These are phyloP conservation scores for Candida suzukii DNA, from an alignment of 805 yeast species.

Conservation along the genomic window DNA sequence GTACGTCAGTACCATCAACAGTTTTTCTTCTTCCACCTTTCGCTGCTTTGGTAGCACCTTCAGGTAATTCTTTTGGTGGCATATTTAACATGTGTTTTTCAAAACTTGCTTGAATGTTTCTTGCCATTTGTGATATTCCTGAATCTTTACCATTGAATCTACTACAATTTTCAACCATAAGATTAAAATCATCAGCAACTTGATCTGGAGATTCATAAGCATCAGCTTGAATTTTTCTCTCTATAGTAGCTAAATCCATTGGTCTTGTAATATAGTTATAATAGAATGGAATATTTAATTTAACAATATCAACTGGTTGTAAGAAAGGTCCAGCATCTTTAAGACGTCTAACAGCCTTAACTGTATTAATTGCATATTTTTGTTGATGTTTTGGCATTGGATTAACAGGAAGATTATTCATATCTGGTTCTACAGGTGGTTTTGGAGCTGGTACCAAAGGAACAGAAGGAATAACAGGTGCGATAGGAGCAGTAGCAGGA, in stretches of 20 bases:
- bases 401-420: slow-evolving; percentile 54
- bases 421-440: slow-evolving; percentile 69
- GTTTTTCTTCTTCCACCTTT: slow-evolving; percentile 24
- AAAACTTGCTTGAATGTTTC: slow-evolving; percentile 83
- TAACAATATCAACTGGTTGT: slow-evolving; percentile 83
- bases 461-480: slow-evolving; percentile 11
- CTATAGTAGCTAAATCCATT: slow-evolving; percentile 91
- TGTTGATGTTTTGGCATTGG: slow-evolving; percentile 82
- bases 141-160: slow-evolving; percentile 82
- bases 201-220: slow-evolving; percentile 69
- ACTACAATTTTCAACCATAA: slow-evolving; percentile 78
- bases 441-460: slow-evolving; percentile 60
- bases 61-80: slow-evolving; percentile 56
- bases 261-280: slow-evolving; percentile 79
- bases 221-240: slow-evolving; percentile 60
- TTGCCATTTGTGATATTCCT: slow-evolving; percentile 85
- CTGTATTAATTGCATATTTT: slow-evolving; percentile 67
- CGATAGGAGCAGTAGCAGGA: slow-evolving; percentile 11
- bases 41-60: slow-evolving; percentile 15
- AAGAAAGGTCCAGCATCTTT: slow-evolving; percentile 90
- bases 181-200: slow-evolving; percentile 69
- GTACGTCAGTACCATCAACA: slow-evolving; percentile 41
- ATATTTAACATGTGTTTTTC: slow-evolving; percentile 88
- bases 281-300: slow-evolving; percentile 85
- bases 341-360: slow-evolving; percentile 81